A percentile compares a stretch with the other conserved stretches of the same genome.
Evolutionary conservation across 495 filamentous ascomycete genomes (phyloP).

Genomic region (Eremomyces bilateralis): DNA sequence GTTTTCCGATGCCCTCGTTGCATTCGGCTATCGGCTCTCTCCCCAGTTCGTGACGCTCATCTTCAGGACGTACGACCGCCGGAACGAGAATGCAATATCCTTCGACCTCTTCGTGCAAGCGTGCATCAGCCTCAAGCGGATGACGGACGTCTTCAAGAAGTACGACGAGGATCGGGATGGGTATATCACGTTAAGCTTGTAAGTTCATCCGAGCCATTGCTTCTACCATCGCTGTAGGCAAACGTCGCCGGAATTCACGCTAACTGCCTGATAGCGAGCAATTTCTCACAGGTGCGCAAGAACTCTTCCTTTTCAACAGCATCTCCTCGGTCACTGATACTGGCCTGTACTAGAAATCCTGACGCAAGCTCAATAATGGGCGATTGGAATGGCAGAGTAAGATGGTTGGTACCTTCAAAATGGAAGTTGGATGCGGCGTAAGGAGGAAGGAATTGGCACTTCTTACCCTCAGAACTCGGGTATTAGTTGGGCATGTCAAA

Average conservation of each 20-base stretch:
- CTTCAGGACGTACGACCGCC: slow-evolving; percentile 45
- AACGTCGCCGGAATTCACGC: not conserved
- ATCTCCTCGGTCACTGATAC: slow-evolving; percentile 22
- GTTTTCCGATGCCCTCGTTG: slow-evolving; percentile 76
- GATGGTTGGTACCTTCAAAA: no score
- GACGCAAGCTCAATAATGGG: slow-evolving; percentile 4
- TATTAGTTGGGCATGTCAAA: no score
- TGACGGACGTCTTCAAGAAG: slow-evolving; percentile 98
- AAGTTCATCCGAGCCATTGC: slow-evolving; percentile 8
- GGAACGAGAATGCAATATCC: slow-evolving; percentile 35
- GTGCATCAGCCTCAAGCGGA: slow-evolving; percentile 85
- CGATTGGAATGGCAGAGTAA: no score
- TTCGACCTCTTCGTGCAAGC: slow-evolving; percentile 97
- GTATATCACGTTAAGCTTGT: slow-evolving; percentile 24
- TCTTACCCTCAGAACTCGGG: no score
- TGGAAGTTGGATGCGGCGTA: no score
- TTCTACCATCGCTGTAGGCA: not conserved
- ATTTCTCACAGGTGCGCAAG: slow-evolving; percentile 25
- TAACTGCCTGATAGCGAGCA: slow-evolving; percentile 15
- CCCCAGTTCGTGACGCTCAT: slow-evolving; percentile 60
- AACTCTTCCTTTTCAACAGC: slow-evolving; percentile 22
- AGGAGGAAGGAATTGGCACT: no score
- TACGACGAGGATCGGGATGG: slow-evolving; percentile 96
- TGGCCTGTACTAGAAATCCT: slow-evolving; percentile 22
- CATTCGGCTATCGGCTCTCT: slow-evolving; percentile 85